These are phyloP conservation scores for Reutealis trisperma DNA, from an alignment of 345 rosid species.

Conservation along the genomic window DNA sequence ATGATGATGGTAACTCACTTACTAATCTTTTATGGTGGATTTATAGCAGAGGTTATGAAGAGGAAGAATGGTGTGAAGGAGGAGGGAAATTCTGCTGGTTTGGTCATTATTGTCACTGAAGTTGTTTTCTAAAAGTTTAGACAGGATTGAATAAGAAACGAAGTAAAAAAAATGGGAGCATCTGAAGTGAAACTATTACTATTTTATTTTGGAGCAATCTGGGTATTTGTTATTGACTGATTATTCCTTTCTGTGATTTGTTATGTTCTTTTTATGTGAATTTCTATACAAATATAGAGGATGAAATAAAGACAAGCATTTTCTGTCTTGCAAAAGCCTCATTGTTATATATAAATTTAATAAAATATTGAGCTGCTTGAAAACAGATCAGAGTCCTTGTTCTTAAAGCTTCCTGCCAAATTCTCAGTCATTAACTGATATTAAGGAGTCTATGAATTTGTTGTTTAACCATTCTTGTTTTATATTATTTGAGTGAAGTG, in stretches of 20 bases:
- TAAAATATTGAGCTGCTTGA: background rate
- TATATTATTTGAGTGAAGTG: too few relatives aligned
- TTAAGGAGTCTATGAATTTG: background rate
- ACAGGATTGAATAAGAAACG: background rate
- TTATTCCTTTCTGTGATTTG: background rate
- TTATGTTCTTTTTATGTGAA: background rate
- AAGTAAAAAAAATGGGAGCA: background rate
- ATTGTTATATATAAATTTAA: too few relatives aligned
- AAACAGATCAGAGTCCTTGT: background rate
- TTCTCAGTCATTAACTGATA: background rate
- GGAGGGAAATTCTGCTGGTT: slow-evolving; percentile 73
- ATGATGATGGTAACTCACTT: slow-evolving; percentile 80
- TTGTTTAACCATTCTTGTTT: too few relatives aligned
- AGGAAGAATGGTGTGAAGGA: slow-evolving; percentile 34
- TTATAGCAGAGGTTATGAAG: slow-evolving; percentile 58
- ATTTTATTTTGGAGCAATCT: background rate
- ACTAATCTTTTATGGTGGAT: slow-evolving; percentile 91
- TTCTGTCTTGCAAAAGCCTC: background rate
- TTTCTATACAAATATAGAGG: background rate
- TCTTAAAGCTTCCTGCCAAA: background rate
- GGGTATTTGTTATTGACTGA: background rate
- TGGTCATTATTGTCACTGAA: slow-evolving; percentile 65
- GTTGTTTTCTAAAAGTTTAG: background rate
- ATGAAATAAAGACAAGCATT: background rate
- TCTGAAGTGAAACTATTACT: background rate